Evolutionary conservation across 768 basidiomycete species (phyloP), one percentile per base, ranked within the genome.

Genomic region (Inosperma sp.): DNA sequence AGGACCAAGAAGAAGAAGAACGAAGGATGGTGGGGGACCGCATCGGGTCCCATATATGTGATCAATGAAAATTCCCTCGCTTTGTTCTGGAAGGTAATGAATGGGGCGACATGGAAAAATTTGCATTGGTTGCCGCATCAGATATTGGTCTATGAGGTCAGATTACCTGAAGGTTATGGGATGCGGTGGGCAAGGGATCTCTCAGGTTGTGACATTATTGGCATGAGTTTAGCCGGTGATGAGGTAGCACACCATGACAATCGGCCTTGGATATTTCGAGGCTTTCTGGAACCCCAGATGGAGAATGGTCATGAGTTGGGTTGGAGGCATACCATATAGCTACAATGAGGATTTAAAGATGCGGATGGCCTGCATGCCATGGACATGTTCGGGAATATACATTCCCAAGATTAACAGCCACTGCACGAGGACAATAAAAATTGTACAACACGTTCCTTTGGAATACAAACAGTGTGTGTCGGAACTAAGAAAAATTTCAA

Each of bases 221-320:
- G 22, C 14, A 55, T 25, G 30, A 34, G 23, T 42, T 48, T 33
- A 27, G 48, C 56, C 7, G 59, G 51, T 1, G 49, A 34, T 37
- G 49, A 48, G 48, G 31, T 50, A 52, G 9, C 51, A 52, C 29
- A 36, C 8, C 1, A 36, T n/a, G 56, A 63, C 23, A 45, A 56
- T 17, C 55, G 60, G 5, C 67, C 70, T 2, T 84, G 82, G 83
- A 62, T 64, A 6, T 81, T 85, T 59, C 73, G 83, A 34, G 83
- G 83, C 12, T 83, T 81, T 58, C 74, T 85, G 7, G 83, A 85
- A 51, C 83, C 82, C 2, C 79, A 78, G 76, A 83, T 84, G 78
- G 78, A 77, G 54, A 77, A 80, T 60, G 83, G 83, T 12, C 83
- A 84, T 60, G 77, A 81, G 53, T 52, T 74, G 14, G 79, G 80